Evolutionary conservation across 2,329 filamentous ascomycete genomes (phyloP), one percentile per base, ranked within the genome.

Genomic region (Microsporum audouinii): DNA sequence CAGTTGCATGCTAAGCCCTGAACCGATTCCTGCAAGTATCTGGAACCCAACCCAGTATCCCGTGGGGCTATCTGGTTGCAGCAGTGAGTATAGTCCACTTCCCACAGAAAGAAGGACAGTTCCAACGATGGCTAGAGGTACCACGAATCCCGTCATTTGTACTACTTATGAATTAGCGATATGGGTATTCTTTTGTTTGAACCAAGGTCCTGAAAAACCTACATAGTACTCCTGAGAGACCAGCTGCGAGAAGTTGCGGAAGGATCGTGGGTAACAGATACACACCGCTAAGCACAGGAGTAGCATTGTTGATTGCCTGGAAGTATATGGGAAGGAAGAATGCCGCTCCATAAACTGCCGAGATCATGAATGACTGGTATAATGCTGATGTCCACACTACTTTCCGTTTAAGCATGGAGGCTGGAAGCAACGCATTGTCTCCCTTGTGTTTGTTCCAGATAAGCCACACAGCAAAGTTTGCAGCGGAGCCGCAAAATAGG

Each of bases 251-350:
- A 36, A 67, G 57, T 33, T 65, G 55, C 10, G 56, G 55, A 4
- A 75, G 45, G 5, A 71, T 76, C 31, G 68, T 68, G 0, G 76
- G 75, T 2, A 77, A 65, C 31, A 74, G 64, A 14, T 73, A 66
- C 0, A 77, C 70, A 2, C 76, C 76, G 58, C 73, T 75, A 62
- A 74, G 69, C 4, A 74, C 62, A 0, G 76, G 72, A 0, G 70
- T 67, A 8, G 70, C 69, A 8, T 71, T 68, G 29, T 67, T 69
- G 6, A 78, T 71, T 3, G 71, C 69, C 57, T 78, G 77, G 59
- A 77, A 77, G 60, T 74, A 78, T 1, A 76, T 68, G 3, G 72
- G 65, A 14, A 75, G 64, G 59, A 73, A 75, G 62, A 68, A 74
- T 31, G 65, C 60, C 3, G 65, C 66, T 5, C 66, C 43, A 47